phyloP scores from a whole-genome alignment of 108 stramenopile species.

The Asterionellopsis glacialis region DNA sequence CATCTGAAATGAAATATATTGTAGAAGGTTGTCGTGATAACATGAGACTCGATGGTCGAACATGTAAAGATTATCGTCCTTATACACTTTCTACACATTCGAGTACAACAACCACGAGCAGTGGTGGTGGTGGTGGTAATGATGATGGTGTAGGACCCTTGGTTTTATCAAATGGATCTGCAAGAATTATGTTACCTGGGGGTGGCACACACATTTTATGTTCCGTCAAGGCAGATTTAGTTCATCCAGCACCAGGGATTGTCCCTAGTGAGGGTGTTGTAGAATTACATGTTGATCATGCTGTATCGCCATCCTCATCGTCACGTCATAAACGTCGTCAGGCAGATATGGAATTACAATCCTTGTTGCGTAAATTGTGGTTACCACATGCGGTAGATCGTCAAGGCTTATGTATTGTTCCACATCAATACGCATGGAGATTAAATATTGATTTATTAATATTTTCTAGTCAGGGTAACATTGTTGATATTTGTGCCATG shows the following conservation, averaged over 20 bases:
- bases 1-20: constrained; percentile 61
- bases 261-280: constrained; percentile 31
- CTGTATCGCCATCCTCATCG: constrained; percentile 19
- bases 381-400: constrained; percentile 48
- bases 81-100: constrained; percentile 31
- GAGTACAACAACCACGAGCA: not conserved
- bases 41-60: constrained; percentile 63
- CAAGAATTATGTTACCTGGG: constrained; percentile 53
- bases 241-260: constrained; percentile 43
- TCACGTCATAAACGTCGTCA: constrained; percentile 16
- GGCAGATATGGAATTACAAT: constrained; percentile 34
- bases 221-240: constrained; percentile 67
- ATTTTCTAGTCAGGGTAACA: constrained; percentile 43
- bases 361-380: constrained; percentile 43
- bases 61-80: constrained; percentile 38
- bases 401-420: constrained; percentile 37
- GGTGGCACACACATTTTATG: constrained; percentile 60
- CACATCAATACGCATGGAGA: constrained; percentile 61
- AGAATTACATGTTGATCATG: constrained; percentile 53
- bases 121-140: not conserved
- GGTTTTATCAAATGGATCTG: constrained; percentile 63
- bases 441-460: constrained; percentile 57
- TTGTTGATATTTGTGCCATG: constrained; percentile 47
- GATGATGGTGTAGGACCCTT: constrained; percentile 15
- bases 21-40: constrained; percentile 59